Percentiles rank a stretch among this genome's conserved stretches.
phyloP scores from a whole-genome alignment of 2,329 filamentous ascomycete species.

The Coniochaeta hoffmannii region DNA sequence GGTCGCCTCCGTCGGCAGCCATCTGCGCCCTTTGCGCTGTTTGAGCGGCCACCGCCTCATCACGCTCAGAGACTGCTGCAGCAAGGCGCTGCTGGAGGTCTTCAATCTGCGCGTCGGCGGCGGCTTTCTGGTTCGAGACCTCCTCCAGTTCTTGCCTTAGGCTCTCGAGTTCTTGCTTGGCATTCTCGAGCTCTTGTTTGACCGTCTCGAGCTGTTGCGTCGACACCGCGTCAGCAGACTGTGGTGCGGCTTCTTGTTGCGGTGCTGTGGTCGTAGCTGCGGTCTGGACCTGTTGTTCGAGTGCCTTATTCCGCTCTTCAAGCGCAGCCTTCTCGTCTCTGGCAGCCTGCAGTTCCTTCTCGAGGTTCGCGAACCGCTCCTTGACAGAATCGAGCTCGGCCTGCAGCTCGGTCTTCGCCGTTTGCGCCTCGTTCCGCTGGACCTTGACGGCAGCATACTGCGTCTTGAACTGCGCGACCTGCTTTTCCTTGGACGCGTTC shows the following conservation, averaged over 20 bases:
- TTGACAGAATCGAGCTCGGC: conserved; percentile 38
- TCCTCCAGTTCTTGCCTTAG: conserved; percentile 53
- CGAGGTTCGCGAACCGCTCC: conserved; percentile 26
- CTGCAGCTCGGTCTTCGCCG: conserved; percentile 45
- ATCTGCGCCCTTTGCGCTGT: conserved; percentile 15
- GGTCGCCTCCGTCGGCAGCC: conserved; percentile 18
- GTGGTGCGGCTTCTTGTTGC: conserved; percentile 15
- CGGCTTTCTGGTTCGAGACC: conserved; percentile 59
- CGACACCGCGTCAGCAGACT: conserved; percentile 20
- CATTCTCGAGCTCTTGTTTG: conserved; percentile 29
- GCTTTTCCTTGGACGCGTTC: conserved; percentile 41
- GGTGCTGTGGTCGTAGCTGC: conserved; percentile 3
- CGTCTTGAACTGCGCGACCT: conserved; percentile 57
- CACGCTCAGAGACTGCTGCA: conserved; percentile 54
- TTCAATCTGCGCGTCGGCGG: conserved; percentile 56
- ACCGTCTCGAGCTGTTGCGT: not conserved
- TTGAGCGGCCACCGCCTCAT: conserved; percentile 46
- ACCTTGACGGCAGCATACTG: conserved; percentile 46
- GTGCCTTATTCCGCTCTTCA: conserved; percentile 27
- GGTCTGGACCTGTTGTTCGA: conserved; percentile 32
- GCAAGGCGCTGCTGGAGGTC: conserved; percentile 52
- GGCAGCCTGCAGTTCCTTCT: conserved; percentile 48
- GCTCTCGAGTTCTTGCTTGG: conserved; percentile 19
- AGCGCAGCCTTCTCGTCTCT: conserved; percentile 25
- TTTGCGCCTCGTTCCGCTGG: conserved; percentile 44